Evolutionary conservation across 768 basidiomycete species (phyloP).

Genomic region (Suillus lakei): DNA sequence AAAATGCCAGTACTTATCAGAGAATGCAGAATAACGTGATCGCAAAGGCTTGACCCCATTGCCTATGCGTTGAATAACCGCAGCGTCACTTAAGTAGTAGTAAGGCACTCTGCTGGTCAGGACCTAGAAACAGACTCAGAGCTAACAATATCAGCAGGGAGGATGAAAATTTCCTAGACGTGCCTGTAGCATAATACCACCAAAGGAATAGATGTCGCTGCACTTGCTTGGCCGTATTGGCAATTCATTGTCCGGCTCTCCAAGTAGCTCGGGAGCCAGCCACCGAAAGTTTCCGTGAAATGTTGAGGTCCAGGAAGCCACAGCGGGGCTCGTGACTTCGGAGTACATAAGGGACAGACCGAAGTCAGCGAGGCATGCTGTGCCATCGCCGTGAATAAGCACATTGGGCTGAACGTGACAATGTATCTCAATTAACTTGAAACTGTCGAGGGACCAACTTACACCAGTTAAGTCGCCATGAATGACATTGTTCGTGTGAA

Average conservation of each 20-base stretch:
- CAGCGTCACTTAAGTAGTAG: constrained; percentile 22
- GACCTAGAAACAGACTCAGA: not conserved
- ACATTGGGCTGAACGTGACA: constrained; percentile 6
- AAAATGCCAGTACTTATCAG: constrained; percentile 45
- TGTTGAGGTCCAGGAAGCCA: constrained; percentile 15
- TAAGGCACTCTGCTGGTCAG: constrained; percentile 24
- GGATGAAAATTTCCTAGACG: not conserved
- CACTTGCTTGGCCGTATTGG: constrained; percentile 1
- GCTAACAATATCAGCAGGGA: constrained; percentile 31
- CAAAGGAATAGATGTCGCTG: constrained; percentile 50
- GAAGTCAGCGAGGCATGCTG: constrained; percentile 47
- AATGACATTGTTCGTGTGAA: constrained; percentile 2
- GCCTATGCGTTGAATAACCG: constrained; percentile 22
- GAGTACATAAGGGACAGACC: constrained; percentile 46
- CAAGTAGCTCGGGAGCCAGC: constrained; percentile 45
- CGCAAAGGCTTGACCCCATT: constrained; percentile 21
- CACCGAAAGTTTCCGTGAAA: constrained; percentile 40
- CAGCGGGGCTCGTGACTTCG: constrained; percentile 35
- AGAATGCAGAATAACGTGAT: constrained; percentile 28
- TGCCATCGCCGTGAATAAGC: constrained; percentile 43
- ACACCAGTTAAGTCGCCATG: constrained; percentile 15
- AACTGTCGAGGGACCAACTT: not conserved
- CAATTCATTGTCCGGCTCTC: not conserved
- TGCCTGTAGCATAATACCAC: constrained; percentile 38
- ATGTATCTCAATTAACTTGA: not conserved